phyloP scores from a whole-genome alignment of 352 stramenopile genomes.

The Ophiocytium majus region DNA sequence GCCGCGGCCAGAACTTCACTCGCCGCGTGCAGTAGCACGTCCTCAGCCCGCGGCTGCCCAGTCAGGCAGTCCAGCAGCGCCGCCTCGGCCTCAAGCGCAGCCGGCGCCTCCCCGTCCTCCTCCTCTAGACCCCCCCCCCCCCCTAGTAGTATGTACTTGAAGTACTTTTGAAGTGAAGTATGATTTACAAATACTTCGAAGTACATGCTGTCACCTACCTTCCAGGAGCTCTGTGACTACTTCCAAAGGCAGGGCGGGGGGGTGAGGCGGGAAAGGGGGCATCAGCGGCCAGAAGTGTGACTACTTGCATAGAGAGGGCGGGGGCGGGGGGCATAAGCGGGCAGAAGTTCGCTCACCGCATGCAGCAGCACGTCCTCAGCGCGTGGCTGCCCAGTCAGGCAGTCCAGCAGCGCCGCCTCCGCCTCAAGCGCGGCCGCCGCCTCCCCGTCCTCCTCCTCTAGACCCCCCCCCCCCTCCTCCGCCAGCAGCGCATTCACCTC shows the following conservation, averaged over 20 bases:
- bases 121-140: neutral
- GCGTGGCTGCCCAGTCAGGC: conserved; percentile 72
- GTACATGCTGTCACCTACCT: too few species aligned
- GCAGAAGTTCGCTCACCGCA: too few species aligned
- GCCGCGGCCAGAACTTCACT: too few species aligned
- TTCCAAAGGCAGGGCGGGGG: too few species aligned
- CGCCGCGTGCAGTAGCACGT: conserved; percentile 75
- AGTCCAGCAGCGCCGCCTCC: conserved; percentile 66
- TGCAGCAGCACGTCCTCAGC: conserved; percentile 78
- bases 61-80: conserved; percentile 75
- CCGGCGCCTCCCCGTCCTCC: conserved; percentile 3
- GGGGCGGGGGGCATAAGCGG: too few species aligned
- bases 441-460: neutral
- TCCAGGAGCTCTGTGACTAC: too few species aligned
- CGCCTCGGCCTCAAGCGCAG: neutral
- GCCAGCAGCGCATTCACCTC: neutral
- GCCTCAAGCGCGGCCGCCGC: neutral
- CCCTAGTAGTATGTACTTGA: too few species aligned
- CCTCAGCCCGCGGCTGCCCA: conserved; percentile 68
- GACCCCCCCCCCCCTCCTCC: neutral
- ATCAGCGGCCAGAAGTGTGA: too few species aligned
- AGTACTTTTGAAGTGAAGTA: too few species aligned
- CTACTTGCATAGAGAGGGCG: too few species aligned
- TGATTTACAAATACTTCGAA: too few species aligned
- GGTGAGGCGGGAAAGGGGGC: too few species aligned